These are phyloP conservation scores for Podaxis carcinomalis DNA, from an alignment of 768 basidiomycete species.

Conservation along the genomic window DNA sequence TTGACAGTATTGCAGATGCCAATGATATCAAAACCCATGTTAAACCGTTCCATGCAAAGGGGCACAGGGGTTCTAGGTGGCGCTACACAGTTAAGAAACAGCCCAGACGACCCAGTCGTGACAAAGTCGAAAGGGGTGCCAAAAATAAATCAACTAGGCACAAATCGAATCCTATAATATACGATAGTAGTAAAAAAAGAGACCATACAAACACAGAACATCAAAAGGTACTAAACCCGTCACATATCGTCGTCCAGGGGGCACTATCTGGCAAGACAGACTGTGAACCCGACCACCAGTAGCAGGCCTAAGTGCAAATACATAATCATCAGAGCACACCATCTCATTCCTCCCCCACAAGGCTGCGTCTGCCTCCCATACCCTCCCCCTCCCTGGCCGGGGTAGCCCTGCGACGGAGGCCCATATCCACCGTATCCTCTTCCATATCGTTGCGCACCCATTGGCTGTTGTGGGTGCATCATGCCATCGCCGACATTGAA, in stretches of 20 bases:
- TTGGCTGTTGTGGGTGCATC: slow-evolving; percentile 19
- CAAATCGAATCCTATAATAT: not conserved
- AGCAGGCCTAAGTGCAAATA: slow-evolving; percentile 62
- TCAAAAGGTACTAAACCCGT: not conserved
- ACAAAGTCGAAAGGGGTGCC: not conserved
- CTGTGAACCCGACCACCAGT: slow-evolving; percentile 20
- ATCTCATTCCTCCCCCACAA: slow-evolving; percentile 74
- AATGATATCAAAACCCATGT: not conserved
- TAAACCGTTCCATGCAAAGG: not conserved
- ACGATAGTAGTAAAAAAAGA: not conserved
- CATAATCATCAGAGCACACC: slow-evolving; percentile 85
- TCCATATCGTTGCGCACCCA: slow-evolving; percentile 12
- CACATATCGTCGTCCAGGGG: slow-evolving; percentile 31
- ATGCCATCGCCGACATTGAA: slow-evolving; percentile 61
- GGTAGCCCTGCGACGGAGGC: not conserved
- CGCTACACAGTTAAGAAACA: not conserved
- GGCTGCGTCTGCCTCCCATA: slow-evolving; percentile 29
- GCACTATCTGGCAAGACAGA: slow-evolving; percentile 39
- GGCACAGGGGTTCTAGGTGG: not conserved
- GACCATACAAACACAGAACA: not conserved
- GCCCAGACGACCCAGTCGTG: not conserved
- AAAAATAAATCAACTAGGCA: not conserved
- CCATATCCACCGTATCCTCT: slow-evolving; percentile 30
- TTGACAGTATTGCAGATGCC: not conserved
- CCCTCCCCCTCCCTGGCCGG: not conserved